Conservation (phyloP, 306 rosid species). For the Casuarina cunninghamiana region DNA sequence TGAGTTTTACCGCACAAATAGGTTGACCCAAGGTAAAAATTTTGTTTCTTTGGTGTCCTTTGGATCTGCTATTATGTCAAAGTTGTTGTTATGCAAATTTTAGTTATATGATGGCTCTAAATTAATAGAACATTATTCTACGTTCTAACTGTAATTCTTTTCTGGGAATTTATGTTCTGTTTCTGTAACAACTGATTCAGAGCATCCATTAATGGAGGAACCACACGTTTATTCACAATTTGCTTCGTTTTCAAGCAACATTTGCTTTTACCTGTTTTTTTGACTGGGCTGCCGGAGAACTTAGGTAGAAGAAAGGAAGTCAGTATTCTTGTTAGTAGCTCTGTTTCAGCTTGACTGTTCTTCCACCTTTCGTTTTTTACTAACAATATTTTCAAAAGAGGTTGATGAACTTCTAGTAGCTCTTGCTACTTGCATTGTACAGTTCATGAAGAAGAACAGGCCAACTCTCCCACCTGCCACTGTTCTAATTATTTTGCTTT, state of each 20-base stretch:
- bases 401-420: conserved; percentile 48
- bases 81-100: conserved; percentile 30
- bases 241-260: not conserved
- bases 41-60: conserved; percentile 36
- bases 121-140: conserved; percentile 18
- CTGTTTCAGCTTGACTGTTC: conserved; percentile 26
- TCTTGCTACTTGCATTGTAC: conserved; percentile 54
- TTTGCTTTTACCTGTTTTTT: not conserved
- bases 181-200: conserved; percentile 26
- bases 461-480: conserved; percentile 40
- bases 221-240: conserved; percentile 16
- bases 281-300: not conserved
- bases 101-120: conserved; percentile 24
- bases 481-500: conserved; percentile 11
- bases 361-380: conserved; percentile 31
- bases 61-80: conserved; percentile 31
- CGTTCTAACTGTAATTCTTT: conserved; percentile 50
- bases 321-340: not conserved
- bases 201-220: conserved; percentile 31
- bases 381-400: conserved; percentile 37
- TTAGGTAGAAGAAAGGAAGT: conserved; percentile 19
- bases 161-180: conserved; percentile 25
- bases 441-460: conserved; percentile 47
- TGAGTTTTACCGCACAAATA: conserved; percentile 18
- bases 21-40: conserved; percentile 43